phyloP scores from a whole-genome alignment of 2,329 filamentous ascomycete genomes.

The Claviceps sp. region DNA sequence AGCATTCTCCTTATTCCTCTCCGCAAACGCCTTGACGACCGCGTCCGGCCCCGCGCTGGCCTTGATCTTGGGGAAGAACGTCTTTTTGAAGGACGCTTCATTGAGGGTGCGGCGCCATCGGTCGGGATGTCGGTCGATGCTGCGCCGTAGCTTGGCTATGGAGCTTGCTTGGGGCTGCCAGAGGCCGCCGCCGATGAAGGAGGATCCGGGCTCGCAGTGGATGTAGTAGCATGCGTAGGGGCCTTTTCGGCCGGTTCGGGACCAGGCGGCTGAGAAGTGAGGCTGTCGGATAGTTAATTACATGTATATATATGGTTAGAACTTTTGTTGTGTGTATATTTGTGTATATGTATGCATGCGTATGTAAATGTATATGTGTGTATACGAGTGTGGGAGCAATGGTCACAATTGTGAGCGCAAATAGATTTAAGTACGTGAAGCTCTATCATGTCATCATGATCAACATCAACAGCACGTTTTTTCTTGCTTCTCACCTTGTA shows the following conservation, averaged over 20 bases:
- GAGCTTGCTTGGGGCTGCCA: constrained; percentile 62
- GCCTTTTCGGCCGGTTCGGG: constrained; percentile 74
- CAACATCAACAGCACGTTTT: not conserved
- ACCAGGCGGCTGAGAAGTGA: constrained; percentile 77
- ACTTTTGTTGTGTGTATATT: not conserved
- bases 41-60: constrained; percentile 28
- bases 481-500: constrained; percentile 54
- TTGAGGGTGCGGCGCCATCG: constrained; percentile 56
- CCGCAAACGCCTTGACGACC: constrained; percentile 56
- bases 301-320: not conserved
- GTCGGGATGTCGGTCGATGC: constrained; percentile 60
- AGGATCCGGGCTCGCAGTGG: constrained; percentile 59
- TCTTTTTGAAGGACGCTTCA: constrained; percentile 44
- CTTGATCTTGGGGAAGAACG: constrained; percentile 42
- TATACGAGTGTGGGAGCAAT: no score
- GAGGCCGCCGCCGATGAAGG: constrained; percentile 67
- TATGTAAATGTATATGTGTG: not conserved
- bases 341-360: not conserved
- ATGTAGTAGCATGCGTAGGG: constrained; percentile 83
- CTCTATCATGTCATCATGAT: no score
- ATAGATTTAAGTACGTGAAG: no score
- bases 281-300: constrained; percentile 32
- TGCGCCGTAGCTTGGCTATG: constrained; percentile 54
- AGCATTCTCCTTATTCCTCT: constrained; percentile 57
- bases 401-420: no score